Base-by-base conservation (phyloP, 2,329 filamentous ascomycete genomes). In the Fusarium sp. region DNA sequence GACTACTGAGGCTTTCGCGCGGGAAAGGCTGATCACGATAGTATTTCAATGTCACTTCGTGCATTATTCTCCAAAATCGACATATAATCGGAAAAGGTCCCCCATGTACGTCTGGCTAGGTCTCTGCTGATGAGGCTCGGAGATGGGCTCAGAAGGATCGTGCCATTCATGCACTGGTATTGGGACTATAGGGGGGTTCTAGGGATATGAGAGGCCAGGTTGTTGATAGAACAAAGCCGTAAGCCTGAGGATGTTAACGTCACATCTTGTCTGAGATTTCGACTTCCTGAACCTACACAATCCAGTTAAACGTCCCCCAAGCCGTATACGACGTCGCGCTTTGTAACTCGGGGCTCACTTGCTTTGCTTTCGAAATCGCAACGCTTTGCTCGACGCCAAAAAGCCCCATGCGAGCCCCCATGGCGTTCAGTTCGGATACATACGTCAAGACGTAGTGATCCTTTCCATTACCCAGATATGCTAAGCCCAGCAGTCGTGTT, bases 281-380 rank as follows among this genome's bases (percentile, higher is more conserved):
- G 65, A n/a, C 22, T 56, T 18, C 35, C 13, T 20, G 35, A 42
- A 66, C 81, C 76, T 66, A 83, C 83, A 81, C 75, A 61, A 78
- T 80, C 81, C 80, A 84, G 61, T 83, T 83, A 53, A 84, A 84
- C 7, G 72, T 61, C 6, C 77, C 79, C 80, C 79, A 81, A 13
- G 79, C 75, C 5, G 79, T 65, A 36, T 78, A 75, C 7, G 61
- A 72, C 10, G 65, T 55, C 26, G 74, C 71, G 9, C 61, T 72
- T 51, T 57, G 62, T 28, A 61, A 31, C n/a, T 63, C 66, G 3
- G 42, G 28, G 28, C 45, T 20, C 15, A 64, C 33, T 31, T 73
- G 45, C 38, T 58, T 59, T 30, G 48, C 53, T 48, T n/a, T 75
- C 53, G n/a, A 72, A 42, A n/a, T 59, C 16, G 5, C 42, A 28